Evolutionary conservation across 2,329 filamentous ascomycete genomes (phyloP).

Genomic region (Hymenoscyphus albidus): DNA sequence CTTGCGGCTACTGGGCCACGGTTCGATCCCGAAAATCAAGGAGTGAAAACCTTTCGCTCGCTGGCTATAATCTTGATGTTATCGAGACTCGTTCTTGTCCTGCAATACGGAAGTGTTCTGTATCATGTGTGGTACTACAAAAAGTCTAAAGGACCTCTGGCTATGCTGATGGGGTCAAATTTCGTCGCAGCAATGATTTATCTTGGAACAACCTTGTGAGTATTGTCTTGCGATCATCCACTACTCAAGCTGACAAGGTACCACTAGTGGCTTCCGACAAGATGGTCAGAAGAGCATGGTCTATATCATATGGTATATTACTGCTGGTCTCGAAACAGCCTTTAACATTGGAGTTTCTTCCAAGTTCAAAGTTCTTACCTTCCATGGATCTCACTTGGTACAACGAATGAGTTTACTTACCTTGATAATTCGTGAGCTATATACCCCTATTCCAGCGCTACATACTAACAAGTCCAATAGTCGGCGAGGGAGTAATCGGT

Average conservation of each 20-base stretch:
- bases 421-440: constrained; percentile 44
- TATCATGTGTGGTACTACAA: constrained; percentile 25
- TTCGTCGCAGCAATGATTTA: constrained; percentile 27
- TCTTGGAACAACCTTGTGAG: constrained; percentile 22
- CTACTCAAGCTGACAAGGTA: background rate
- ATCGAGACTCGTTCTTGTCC: constrained; percentile 35
- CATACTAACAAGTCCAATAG: constrained; percentile 1
- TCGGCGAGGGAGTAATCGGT: constrained; percentile 29
- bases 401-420: constrained; percentile 56
- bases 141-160: constrained; percentile 19
- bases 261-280: constrained; percentile 8
- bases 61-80: constrained; percentile 38
- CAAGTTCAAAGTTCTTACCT: constrained; percentile 40
- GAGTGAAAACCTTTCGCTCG: constrained; percentile 17
- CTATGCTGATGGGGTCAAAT: constrained; percentile 15
- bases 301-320: constrained; percentile 24
- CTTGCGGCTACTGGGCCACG: constrained; percentile 39
- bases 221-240: background rate
- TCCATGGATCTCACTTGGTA: constrained; percentile 55
- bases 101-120: constrained; percentile 35
- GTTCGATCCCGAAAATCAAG: constrained; percentile 33
- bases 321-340: constrained; percentile 23
- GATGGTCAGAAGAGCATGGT: constrained; percentile 7
- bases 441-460: too few relatives aligned
- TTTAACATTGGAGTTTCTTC: constrained; percentile 25